Conservation (phyloP, 805 yeast genomes). For the Metschnikowia dekortorum region DNA sequence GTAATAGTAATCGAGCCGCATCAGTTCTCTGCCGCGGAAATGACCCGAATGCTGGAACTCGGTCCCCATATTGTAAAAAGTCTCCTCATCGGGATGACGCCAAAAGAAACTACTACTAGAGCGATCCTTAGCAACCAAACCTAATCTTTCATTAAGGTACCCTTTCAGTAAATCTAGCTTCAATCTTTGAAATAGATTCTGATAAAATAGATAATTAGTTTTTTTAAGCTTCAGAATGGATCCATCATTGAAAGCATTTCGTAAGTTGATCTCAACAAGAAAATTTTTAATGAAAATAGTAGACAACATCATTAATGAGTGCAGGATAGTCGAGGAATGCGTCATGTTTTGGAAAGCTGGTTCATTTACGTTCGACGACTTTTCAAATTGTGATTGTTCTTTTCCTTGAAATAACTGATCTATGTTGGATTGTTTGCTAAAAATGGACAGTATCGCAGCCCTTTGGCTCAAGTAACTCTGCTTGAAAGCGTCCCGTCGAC, state of each 20-base stretch:
- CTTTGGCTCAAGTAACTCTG: background rate
- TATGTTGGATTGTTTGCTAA: background rate
- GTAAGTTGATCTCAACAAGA: conserved; percentile 27
- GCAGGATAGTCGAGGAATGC: conserved; percentile 19
- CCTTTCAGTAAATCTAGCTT: conserved; percentile 14
- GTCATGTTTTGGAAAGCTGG: background rate
- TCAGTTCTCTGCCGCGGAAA: conserved; percentile 23
- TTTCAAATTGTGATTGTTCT: background rate
- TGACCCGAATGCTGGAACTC: conserved; percentile 12
- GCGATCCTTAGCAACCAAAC: background rate
- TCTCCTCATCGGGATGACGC: background rate
- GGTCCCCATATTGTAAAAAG: conserved; percentile 8
- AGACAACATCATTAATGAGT: conserved; percentile 21
- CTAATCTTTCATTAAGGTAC: background rate
- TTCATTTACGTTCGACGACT: background rate
- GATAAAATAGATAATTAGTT: conserved; percentile 11
- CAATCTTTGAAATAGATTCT: conserved; percentile 17
- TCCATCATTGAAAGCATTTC: conserved; percentile 15
- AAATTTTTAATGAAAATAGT: conserved; percentile 23
- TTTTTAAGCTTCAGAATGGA: background rate
- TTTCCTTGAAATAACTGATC: background rate
- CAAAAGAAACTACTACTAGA: background rate
- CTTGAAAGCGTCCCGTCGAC: background rate
- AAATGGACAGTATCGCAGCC: background rate
- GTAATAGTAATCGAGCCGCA: conserved; percentile 21